Conservation (phyloP, 495 filamentous ascomycete genomes). For the Lindgomyces ingoldianus region DNA sequence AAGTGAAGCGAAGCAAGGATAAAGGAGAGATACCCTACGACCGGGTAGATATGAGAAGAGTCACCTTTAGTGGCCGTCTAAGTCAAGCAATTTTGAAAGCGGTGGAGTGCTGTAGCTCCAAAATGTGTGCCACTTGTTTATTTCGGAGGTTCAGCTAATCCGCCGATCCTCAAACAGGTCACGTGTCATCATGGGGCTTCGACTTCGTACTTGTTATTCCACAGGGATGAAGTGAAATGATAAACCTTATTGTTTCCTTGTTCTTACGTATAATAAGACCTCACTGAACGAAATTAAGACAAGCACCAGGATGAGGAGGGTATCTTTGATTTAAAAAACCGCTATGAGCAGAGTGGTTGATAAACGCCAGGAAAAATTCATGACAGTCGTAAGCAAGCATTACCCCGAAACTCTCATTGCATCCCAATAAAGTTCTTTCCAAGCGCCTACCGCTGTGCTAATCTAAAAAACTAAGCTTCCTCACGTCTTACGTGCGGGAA, state of each 20-base stretch:
- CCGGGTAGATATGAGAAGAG: not conserved
- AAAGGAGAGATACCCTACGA: not conserved
- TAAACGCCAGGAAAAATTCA: not conserved
- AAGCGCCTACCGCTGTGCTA: not conserved
- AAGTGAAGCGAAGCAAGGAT: not conserved
- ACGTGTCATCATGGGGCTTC: conserved; percentile 4
- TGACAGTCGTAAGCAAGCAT: not conserved
- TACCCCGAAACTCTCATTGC: not conserved
- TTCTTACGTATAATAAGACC: not conserved
- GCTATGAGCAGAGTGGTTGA: not conserved
- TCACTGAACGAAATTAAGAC: too few relatives aligned
- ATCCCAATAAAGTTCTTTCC: not conserved
- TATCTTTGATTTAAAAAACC: conserved; percentile 3
- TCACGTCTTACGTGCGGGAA: too few relatives aligned
- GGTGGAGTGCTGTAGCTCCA: not conserved
- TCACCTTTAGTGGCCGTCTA: not conserved
- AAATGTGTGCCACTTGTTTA: conserved; percentile 3
- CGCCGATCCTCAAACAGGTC: conserved; percentile 1
- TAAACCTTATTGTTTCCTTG: not conserved
- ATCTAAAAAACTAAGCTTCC: not conserved
- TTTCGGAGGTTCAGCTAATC: conserved; percentile 18
- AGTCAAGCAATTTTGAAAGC: not conserved
- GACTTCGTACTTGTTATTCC: too few relatives aligned
- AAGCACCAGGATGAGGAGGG: conserved; percentile 14
- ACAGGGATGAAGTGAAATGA: not conserved